A percentile compares a stretch with the other conserved stretches of the same genome.
These are phyloP conservation scores for Colletotrichum sp. DNA, from an alignment of 2,329 filamentous ascomycete species.

Conservation along the genomic window DNA sequence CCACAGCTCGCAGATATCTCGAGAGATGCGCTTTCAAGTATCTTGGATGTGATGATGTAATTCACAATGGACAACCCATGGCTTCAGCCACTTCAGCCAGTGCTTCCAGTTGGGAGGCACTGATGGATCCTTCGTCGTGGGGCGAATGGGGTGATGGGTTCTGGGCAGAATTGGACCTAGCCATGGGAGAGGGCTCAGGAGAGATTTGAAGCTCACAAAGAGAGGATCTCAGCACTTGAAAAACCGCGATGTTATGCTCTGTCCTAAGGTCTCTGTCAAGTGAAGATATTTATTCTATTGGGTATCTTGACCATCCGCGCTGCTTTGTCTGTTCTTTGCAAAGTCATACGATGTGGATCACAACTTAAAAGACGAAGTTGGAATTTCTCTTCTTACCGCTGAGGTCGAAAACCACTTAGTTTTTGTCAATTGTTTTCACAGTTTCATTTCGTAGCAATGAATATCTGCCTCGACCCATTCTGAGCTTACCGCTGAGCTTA, in stretches of 20 bases:
- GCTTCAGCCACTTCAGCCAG: not conserved
- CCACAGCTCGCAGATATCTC: not conserved
- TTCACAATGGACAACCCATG: not conserved
- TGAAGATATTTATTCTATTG: no score
- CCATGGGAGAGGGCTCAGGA: not conserved
- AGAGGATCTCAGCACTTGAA: not conserved
- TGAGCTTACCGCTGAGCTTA: not conserved
- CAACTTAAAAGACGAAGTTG: not conserved
- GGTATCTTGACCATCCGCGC: no score
- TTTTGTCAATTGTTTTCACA: not conserved
- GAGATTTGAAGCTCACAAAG: not conserved
- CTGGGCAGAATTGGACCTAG: not conserved
- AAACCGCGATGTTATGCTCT: rapidly evolving
- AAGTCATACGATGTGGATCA: not conserved
- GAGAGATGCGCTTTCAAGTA: not conserved
- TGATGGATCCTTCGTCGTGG: not conserved
- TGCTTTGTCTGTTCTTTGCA: not conserved
- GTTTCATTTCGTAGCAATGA: not conserved
- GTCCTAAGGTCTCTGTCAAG: not conserved
- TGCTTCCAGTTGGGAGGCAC: not conserved
- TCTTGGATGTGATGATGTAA: not conserved
- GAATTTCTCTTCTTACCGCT: not conserved
- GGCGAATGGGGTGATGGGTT: not conserved
- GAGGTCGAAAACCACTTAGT: not conserved
- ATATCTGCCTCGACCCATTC: not conserved